Conservation (phyloP, 2,329 filamentous ascomycete species). For the Ambrosiella xylebori region DNA sequence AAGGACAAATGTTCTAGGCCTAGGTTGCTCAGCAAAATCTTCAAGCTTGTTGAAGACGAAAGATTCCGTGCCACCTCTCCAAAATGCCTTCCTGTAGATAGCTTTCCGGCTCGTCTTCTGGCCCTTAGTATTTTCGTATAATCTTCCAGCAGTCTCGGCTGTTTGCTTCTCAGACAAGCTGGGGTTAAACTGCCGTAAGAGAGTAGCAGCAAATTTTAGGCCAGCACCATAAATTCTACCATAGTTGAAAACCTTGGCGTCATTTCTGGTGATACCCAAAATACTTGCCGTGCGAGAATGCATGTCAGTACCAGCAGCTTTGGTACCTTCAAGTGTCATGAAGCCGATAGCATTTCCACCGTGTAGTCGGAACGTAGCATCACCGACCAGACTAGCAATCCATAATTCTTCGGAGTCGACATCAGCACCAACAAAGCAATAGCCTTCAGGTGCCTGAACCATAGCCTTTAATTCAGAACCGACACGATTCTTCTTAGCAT, state of each 20-base stretch:
- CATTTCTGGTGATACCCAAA: constrained; percentile 80
- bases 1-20: constrained; percentile 76
- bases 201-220: constrained; percentile 74
- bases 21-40: constrained; percentile 90
- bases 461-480: constrained; percentile 95
- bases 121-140: constrained; percentile 85
- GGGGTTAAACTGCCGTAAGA: constrained; percentile 89
- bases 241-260: constrained; percentile 97
- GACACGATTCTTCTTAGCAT: constrained; percentile 89
- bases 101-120: constrained; percentile 60
- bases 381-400: constrained; percentile 91
- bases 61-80: constrained; percentile 90
- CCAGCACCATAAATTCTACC: constrained; percentile 98
- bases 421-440: constrained; percentile 89
- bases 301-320: constrained; percentile 80
- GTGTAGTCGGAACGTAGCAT: constrained; percentile 86
- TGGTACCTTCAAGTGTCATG: constrained; percentile 95
- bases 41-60: constrained; percentile 98
- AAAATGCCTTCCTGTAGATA: constrained; percentile 63
- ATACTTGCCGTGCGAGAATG: constrained; percentile 89
- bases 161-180: constrained; percentile 65
- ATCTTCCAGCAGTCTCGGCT: constrained; percentile 51
- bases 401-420: constrained; percentile 95
- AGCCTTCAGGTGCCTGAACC: constrained; percentile 79
- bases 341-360: constrained; percentile 96